Conservation (phyloP, 805 yeast genomes). For the Suhomyces kilbournensis region DNA sequence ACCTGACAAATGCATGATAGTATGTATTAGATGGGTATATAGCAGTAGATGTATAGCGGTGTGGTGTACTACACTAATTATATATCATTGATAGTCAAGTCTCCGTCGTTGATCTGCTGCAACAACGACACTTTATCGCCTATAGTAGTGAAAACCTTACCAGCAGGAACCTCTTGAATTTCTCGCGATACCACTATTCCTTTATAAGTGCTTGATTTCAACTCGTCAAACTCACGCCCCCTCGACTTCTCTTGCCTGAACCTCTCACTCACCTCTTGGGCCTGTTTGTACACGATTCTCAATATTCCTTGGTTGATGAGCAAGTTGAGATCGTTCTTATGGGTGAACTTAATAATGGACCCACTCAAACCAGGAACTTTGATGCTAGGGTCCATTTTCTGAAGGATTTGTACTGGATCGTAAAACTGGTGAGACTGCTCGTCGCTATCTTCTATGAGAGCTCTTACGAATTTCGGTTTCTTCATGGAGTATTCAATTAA, state of each 20-base stretch:
- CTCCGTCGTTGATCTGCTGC: background rate
- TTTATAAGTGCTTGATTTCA: background rate
- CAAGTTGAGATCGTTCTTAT: constrained; percentile 55
- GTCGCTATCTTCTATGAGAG: constrained; percentile 67
- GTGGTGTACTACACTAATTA: background rate
- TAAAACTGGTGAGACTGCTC: constrained; percentile 30
- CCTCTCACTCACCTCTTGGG: constrained; percentile 7
- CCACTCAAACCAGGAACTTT: constrained; percentile 63
- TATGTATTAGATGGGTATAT: too few species aligned
- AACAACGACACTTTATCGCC: background rate
- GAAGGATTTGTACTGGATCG: constrained; percentile 8
- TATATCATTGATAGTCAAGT: background rate
- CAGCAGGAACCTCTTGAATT: background rate
- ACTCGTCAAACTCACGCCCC: constrained; percentile 4
- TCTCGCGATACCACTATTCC: background rate
- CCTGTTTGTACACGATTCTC: constrained; percentile 20
- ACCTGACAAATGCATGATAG: too few species aligned
- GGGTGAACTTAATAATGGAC: constrained; percentile 59
- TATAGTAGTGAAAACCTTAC: background rate
- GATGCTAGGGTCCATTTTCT: constrained; percentile 3
- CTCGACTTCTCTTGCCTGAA: constrained; percentile 4
- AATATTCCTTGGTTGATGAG: constrained; percentile 54
- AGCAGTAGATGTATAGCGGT: too few species aligned
- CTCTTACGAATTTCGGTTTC: constrained; percentile 73
- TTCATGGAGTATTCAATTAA: constrained; percentile 67